A percentile compares a stretch with the other conserved stretches of the same genome.
Evolutionary conservation across 2,329 filamentous ascomycete species (phyloP).

Genomic region (Parastagonospora avenae): DNA sequence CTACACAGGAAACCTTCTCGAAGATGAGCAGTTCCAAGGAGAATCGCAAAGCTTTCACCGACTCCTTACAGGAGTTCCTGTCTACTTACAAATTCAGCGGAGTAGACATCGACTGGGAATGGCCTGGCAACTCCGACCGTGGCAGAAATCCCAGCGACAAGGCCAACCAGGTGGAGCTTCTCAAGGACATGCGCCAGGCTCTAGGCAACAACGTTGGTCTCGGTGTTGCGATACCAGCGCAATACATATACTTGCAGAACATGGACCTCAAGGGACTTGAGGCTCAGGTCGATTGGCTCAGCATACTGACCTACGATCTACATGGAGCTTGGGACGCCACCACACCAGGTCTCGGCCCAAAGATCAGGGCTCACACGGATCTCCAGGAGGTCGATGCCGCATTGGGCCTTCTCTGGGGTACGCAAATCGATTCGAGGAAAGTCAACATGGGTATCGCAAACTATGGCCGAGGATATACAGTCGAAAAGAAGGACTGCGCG

Average conservation of each 20-base stretch:
- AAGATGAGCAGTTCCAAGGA: constrained; percentile 37
- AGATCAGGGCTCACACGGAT: constrained; percentile 52
- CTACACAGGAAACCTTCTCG: constrained; percentile 45
- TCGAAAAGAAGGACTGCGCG: constrained; percentile 21
- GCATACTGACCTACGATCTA: constrained; percentile 55
- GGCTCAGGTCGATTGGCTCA: constrained; percentile 49
- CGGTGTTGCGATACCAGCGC: constrained; percentile 30
- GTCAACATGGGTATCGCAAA: constrained; percentile 54
- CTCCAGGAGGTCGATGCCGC: constrained; percentile 53
- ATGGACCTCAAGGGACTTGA: constrained; percentile 32
- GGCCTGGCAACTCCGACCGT: constrained; percentile 39
- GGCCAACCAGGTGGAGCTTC: constrained; percentile 23
- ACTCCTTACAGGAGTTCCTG: constrained; percentile 49
- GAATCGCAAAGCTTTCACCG: constrained; percentile 46
- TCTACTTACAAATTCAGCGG: constrained; percentile 50
- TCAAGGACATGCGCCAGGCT: constrained; percentile 27
- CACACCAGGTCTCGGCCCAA: constrained; percentile 33
- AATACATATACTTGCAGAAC: constrained; percentile 32
- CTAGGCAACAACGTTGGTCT: constrained; percentile 27
- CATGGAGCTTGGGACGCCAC: constrained; percentile 39
- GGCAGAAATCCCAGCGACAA: constrained; percentile 45
- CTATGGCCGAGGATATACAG: constrained; percentile 50
- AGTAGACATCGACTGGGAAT: constrained; percentile 56
- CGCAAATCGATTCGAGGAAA: constrained; percentile 48
- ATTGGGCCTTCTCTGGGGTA: constrained; percentile 55